Evolutionary conservation across 495 filamentous ascomycete species (phyloP).

Genomic region (Ramalina peruviana): DNA sequence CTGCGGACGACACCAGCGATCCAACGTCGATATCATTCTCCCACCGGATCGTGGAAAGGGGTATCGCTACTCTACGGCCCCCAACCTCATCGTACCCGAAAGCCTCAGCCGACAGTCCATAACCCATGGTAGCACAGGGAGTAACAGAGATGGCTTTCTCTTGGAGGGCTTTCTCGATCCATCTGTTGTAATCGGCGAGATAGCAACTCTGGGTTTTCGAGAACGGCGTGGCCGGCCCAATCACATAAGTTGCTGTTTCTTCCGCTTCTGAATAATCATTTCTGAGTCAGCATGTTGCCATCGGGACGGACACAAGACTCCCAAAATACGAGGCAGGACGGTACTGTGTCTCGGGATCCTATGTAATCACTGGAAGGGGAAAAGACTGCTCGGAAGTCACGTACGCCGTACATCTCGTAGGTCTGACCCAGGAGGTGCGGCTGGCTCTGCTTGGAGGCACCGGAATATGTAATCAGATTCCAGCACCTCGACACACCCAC

Average conservation of each 20-base stretch:
- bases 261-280: slow-evolving; percentile 26
- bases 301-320: too few relatives aligned
- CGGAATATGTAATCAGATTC: slow-evolving; percentile 68
- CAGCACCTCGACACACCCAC: slow-evolving; percentile 77
- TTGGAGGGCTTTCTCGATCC: slow-evolving; percentile 66
- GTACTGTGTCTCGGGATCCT: too few relatives aligned
- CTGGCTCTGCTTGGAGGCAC: slow-evolving; percentile 61
- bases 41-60: slow-evolving; percentile 77
- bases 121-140: slow-evolving; percentile 66
- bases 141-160: slow-evolving; percentile 52
- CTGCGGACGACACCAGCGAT: slow-evolving; percentile 38
- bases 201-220: slow-evolving; percentile 63
- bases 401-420: slow-evolving; percentile 41
- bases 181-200: slow-evolving; percentile 70
- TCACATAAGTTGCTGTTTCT: slow-evolving; percentile 62
- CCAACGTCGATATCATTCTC: slow-evolving; percentile 57
- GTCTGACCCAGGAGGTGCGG: slow-evolving; percentile 36
- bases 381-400: too few relatives aligned
- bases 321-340: too few relatives aligned
- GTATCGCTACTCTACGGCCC: slow-evolving; percentile 66
- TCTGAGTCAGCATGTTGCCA: too few relatives aligned
- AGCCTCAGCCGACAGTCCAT: slow-evolving; percentile 68
- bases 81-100: slow-evolving; percentile 57
- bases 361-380: too few relatives aligned
- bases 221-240: slow-evolving; percentile 73